Conservation (phyloP, 2,329 filamentous ascomycete species). For the Sporothrix dimorphospora region DNA sequence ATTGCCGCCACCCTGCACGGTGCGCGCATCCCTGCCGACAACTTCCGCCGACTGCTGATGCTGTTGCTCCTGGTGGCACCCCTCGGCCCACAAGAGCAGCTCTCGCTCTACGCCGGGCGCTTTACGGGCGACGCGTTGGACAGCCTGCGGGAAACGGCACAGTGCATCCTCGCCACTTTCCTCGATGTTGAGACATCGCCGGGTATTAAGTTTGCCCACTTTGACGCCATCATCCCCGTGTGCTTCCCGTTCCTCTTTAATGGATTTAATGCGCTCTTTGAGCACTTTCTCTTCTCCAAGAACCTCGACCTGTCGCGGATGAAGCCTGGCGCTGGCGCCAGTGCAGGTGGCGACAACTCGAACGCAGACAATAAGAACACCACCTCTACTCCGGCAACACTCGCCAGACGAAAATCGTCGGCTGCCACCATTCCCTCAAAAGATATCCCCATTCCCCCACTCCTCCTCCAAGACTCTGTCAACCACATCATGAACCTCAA, state of each 20-base stretch:
- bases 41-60: conserved; percentile 71
- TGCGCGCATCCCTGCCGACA: conserved; percentile 74
- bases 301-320: conserved; percentile 67
- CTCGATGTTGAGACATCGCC: conserved; percentile 65
- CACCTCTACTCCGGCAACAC: conserved; percentile 16
- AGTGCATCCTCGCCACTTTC: conserved; percentile 68
- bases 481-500: conserved; percentile 69
- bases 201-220: conserved; percentile 64
- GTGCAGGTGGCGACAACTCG: not conserved
- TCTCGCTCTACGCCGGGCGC: conserved; percentile 63
- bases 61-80: conserved; percentile 69
- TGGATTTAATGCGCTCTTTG: conserved; percentile 69
- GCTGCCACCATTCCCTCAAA: conserved; percentile 13
- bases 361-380: not conserved
- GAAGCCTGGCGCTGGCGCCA: conserved; percentile 29
- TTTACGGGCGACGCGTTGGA: conserved; percentile 60
- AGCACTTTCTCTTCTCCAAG: conserved; percentile 75
- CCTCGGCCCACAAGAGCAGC: conserved; percentile 64
- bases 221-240: conserved; percentile 61
- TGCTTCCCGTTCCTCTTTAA: conserved; percentile 69
- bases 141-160: conserved; percentile 62
- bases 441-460: conserved; percentile 36
- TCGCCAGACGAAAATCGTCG: not conserved
- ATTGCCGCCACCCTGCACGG: conserved; percentile 53
- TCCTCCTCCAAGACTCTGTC: conserved; percentile 51